Percentiles rank a stretch among this genome's conserved stretches.
phyloP scores from a whole-genome alignment of 2,329 filamentous ascomycete genomes.

The Colletotrichum scovillei region DNA sequence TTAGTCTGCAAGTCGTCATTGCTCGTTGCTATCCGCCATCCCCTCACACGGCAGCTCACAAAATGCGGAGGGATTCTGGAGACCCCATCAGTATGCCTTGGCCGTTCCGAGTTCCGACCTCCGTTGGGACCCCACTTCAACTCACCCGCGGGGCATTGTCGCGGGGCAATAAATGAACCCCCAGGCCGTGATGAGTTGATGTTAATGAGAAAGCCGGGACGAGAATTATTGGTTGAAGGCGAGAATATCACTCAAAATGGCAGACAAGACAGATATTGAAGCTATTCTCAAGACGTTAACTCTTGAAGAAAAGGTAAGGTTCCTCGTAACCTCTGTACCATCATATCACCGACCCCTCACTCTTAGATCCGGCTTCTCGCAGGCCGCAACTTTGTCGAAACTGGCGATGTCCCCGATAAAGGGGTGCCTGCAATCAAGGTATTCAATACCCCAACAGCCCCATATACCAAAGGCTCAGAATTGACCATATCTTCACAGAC shows the following conservation, averaged over 20 bases:
- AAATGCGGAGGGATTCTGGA: slow-evolving; percentile 14
- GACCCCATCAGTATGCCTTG: neutral
- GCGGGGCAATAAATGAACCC: slow-evolving; percentile 16
- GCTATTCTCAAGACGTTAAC: slow-evolving; percentile 44
- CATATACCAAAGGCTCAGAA: too few relatives aligned
- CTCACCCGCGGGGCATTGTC: neutral
- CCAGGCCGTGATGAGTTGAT: neutral
- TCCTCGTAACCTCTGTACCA: too few relatives aligned
- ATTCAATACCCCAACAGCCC: too few relatives aligned
- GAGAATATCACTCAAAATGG: neutral
- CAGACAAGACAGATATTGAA: slow-evolving; percentile 32
- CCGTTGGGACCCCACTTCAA: neutral
- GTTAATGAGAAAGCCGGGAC: neutral
- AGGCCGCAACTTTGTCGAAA: slow-evolving; percentile 33
- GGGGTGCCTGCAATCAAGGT: slow-evolving; percentile 29
- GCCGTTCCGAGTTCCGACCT: slow-evolving; percentile 31
- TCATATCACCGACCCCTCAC: neutral
- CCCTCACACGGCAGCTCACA: neutral
- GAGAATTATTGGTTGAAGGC: neutral
- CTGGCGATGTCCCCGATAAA: slow-evolving; percentile 20
- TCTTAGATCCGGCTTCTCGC: slow-evolving; percentile 31
- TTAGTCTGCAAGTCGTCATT: slow-evolving; percentile 6
- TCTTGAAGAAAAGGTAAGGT: slow-evolving; percentile 44
- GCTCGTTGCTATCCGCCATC: neutral
- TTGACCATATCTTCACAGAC: neutral